These are phyloP conservation scores for Cyberlindnera nakhonratchasimensis DNA, from an alignment of 805 yeast genomes.

Conservation along the genomic window DNA sequence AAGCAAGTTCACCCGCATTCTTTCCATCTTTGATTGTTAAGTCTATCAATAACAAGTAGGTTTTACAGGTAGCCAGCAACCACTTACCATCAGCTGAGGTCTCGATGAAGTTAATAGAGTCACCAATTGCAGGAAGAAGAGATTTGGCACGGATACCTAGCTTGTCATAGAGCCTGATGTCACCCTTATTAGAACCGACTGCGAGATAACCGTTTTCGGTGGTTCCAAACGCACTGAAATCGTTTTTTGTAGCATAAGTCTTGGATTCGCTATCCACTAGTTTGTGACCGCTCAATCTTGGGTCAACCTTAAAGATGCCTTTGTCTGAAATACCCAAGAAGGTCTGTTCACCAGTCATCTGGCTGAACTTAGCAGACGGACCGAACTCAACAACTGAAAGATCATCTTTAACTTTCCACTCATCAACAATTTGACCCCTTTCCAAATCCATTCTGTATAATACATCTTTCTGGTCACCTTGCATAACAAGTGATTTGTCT, in stretches of 20 bases:
- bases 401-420: constrained; percentile 60
- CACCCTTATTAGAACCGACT: constrained; percentile 73
- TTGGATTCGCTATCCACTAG: constrained; percentile 55
- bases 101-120: constrained; percentile 62
- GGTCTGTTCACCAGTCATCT: constrained; percentile 68
- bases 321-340: constrained; percentile 65
- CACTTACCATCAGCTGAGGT: constrained; percentile 78
- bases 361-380: constrained; percentile 72
- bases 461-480: constrained; percentile 46
- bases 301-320: constrained; percentile 74
- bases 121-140: constrained; percentile 79
- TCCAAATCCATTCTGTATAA: constrained; percentile 76
- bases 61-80: constrained; percentile 75
- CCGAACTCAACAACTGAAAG: constrained; percentile 55
- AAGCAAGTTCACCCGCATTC: constrained; percentile 59
- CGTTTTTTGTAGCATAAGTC: constrained; percentile 43
- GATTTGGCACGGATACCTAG: constrained; percentile 78
- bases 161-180: constrained; percentile 66
- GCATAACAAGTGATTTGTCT: constrained; percentile 67
- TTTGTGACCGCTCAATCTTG: constrained; percentile 59
- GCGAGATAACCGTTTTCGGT: constrained; percentile 74
- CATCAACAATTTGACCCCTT: constrained; percentile 80
- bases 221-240: constrained; percentile 41
- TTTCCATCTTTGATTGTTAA: constrained; percentile 58
- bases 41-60: constrained; percentile 69